Evolutionary conservation across 1,284 basidiomycete species (phyloP), one percentile per base, ranked within the genome.

Genomic region (Singerocomus inundabilis): DNA sequence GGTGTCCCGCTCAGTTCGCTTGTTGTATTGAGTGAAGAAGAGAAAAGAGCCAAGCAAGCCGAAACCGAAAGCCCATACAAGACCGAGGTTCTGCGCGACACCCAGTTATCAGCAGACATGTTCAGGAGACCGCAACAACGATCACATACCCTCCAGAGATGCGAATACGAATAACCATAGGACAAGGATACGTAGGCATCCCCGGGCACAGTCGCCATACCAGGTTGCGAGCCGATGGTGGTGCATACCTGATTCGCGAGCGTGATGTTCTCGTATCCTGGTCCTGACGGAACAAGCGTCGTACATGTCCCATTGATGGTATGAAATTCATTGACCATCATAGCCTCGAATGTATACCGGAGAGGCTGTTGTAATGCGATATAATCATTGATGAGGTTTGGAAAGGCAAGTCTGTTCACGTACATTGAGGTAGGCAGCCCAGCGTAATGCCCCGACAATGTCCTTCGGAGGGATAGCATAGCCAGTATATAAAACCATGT

Each of bases 111-210:
- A 33, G 12, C 39, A 25, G 16, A 33, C 11, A 18, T 18, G 12
- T 8, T 24, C n/a, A 16, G 8, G 1, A 48, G 11, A 11, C 29
- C n/a, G 29, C 48, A 39, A 32, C 18, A 6, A 12, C 31, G n/a
- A 36, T 34, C 7, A 72, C 79, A 54, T 53, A 84, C 82, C 64
- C 72, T 75, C 89, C 90, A 92, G 12, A 85, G 67, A 61, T 91
- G 69, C 11, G 64, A 65, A 54, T 77, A 76, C 6, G 70, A 61
- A 66, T 89, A 94, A 1, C 70, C 72, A 66, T 78, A 95, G 0
- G 81, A 76, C 0, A 79, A 58, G 10, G 54, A 51, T 16, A 88
- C 66, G 37, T 68, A 70, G 26, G n/a, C 31, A 5, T 57, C 34
- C 28, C 53, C 53, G 2, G 43, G 29, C 2, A 58, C 54, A 1